Evolutionary conservation across 306 rosid genomes (phyloP), one percentile per base, ranked within the genome.

Genomic region (Medicago lupulina): DNA sequence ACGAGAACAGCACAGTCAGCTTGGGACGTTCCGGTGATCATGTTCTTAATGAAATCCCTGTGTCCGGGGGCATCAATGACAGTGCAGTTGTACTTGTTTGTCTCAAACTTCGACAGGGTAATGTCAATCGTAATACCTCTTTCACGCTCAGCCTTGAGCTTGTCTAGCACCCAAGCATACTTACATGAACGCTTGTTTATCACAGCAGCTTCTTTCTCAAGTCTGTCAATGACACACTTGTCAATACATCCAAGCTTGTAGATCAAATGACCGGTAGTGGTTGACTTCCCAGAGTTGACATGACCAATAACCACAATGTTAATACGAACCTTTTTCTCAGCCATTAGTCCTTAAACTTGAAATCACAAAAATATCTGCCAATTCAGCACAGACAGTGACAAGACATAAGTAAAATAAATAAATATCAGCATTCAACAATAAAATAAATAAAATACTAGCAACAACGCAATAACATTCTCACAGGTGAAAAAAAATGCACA

Each of bases 291-390:
- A 3, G 97, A 92, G 84, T 92, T 96, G 12, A 90, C 97, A 19
- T 92, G 97, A 43, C 97, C 97, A 69, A 92, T 92, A 76, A 92
- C 97, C 85, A 92, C 97, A 69, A 92, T 92, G 94, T 63, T 92
- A 15, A 92, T 92, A 84, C 88, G 97, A 80, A 77, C 6, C 89
- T 92, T 92, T 10, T 90, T 94, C 76, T 92, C 88, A 58, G 93
- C 97, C 97, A 92, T 92, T 8, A 12, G 3, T 11, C 4, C 74
- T 76, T 21, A 4, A 47, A 17, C 61, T 44, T 69, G 7, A 25
- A 79, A 36, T 83, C 58, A 43, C 21, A 16, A 16, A 8, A 44
- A n/a, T 34, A 54, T 49, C 70, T 79, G 67, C 61, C 7, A 8
- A 7, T 16, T 6, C 34, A 62, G 23, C 16, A 3, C 39, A 25